A percentile compares a stretch with the other conserved stretches of the same genome.
phyloP scores from a whole-genome alignment of 2,329 filamentous ascomycete species.

The Aspergillus viridinutans region DNA sequence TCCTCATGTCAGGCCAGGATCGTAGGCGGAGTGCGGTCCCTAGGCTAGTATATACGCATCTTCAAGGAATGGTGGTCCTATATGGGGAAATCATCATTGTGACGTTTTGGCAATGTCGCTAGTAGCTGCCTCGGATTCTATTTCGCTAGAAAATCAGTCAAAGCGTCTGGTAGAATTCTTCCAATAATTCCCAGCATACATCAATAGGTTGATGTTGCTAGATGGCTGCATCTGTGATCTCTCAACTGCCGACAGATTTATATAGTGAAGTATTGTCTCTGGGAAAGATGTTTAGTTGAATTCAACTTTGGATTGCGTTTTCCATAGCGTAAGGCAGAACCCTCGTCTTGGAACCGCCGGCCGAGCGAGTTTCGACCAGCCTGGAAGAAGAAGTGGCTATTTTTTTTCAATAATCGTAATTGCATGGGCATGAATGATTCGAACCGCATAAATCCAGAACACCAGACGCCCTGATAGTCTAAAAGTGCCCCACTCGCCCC shows the following conservation, averaged over 20 bases:
- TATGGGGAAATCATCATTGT: too few species aligned
- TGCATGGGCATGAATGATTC: neutral
- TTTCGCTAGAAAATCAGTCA: conserved; percentile 14
- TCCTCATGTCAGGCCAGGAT: too few species aligned
- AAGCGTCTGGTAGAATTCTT: conserved; percentile 31
- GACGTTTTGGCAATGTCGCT: too few species aligned
- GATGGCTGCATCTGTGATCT: too few species aligned
- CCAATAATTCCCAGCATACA: conserved; percentile 12
- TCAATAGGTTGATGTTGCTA: too few species aligned
- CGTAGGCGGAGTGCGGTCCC: too few species aligned
- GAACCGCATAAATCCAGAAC: conserved; percentile 14
- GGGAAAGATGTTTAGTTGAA: neutral
- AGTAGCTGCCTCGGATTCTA: too few species aligned
- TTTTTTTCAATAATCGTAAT: neutral
- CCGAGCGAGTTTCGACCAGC: neutral
- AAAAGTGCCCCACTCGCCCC: conserved; percentile 2
- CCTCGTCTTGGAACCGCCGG: neutral
- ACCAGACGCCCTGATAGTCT: conserved; percentile 19
- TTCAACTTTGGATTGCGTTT: neutral
- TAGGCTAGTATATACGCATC: too few species aligned
- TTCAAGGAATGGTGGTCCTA: too few species aligned
- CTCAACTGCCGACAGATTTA: neutral
- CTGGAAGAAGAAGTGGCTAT: neutral
- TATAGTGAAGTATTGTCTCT: neutral
- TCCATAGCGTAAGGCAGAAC: neutral